A percentile compares a stretch with the other conserved stretches of the same genome.
Evolutionary conservation across 2,329 filamentous ascomycete species (phyloP).

Genomic region (Xylariaceae sp.): DNA sequence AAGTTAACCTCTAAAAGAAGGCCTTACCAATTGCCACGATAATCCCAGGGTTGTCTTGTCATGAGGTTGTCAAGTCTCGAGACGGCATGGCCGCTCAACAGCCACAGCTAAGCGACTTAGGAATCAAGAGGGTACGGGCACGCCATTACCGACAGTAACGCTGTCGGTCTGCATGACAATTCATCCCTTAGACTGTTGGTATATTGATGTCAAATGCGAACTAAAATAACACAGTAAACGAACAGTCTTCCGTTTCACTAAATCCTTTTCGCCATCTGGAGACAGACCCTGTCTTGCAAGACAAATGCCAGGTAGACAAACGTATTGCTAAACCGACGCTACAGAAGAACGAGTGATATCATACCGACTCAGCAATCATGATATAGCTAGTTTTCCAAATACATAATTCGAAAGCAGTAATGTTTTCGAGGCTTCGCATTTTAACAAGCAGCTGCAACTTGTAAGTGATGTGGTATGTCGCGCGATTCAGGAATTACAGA

Average conservation of each 20-base stretch:
- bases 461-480: not conserved
- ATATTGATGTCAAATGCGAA: not conserved
- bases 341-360: not conserved
- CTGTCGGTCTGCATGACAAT: conserved; percentile 4
- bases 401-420: not conserved
- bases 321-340: not conserved
- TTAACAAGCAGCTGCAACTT: not conserved
- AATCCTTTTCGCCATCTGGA: not conserved
- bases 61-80: not conserved
- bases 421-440: not conserved
- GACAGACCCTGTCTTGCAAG: not conserved
- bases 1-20: not conserved
- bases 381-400: no score
- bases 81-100: conserved; percentile 13
- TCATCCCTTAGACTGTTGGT: conserved; percentile 4
- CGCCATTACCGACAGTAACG: not conserved
- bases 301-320: not conserved
- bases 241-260: not conserved
- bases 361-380: no score
- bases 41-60: not conserved
- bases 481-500: not conserved
- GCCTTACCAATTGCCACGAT: not conserved
- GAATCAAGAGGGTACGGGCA: conserved; percentile 13
- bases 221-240: not conserved
- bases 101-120: conserved; percentile 2